A percentile compares a stretch with the other conserved stretches of the same genome.
phyloP scores from a whole-genome alignment of 805 yeast genomes.

The Komagataella pastoris region DNA sequence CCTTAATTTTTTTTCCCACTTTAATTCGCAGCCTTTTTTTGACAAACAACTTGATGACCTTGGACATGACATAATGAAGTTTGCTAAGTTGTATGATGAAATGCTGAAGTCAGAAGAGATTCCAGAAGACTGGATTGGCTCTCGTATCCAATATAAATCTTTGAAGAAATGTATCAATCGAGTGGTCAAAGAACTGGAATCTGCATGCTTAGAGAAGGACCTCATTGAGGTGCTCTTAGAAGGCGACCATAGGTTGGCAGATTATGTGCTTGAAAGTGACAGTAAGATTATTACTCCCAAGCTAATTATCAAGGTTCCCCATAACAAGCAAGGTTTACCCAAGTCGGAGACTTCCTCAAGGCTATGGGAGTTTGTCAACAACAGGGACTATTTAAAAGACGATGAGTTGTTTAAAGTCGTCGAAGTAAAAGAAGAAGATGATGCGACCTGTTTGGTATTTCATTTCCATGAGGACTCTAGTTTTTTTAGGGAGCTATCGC shows the following conservation, averaged over 20 bases:
- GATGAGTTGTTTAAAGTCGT: slow-evolving; percentile 1
- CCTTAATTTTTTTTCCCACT: neutral
- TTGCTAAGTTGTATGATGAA: slow-evolving; percentile 59
- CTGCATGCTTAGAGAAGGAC: slow-evolving; percentile 37
- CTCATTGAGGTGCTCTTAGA: slow-evolving; percentile 11
- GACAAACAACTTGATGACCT: neutral
- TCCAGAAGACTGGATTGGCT: slow-evolving; percentile 54
- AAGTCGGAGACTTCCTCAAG: neutral
- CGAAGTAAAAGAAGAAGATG: neutral
- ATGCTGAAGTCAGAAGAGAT: slow-evolving; percentile 44
- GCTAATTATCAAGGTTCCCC: slow-evolving; percentile 12
- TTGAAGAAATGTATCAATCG: slow-evolving; percentile 53
- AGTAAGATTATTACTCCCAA: slow-evolving; percentile 20
- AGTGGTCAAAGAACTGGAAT: slow-evolving; percentile 49
- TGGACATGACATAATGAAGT: slow-evolving; percentile 37
- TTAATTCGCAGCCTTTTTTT: neutral
- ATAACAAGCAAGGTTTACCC: neutral
- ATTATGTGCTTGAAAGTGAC: slow-evolving; percentile 19
- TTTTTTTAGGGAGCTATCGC: slow-evolving; percentile 44
- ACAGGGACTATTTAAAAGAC: slow-evolving; percentile 6
- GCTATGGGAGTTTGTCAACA: neutral
- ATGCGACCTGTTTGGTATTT: neutral
- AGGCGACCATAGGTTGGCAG: slow-evolving; percentile 26
- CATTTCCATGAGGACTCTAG: slow-evolving; percentile 40
- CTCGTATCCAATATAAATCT: slow-evolving; percentile 61